Evolutionary conservation across 2,329 filamentous ascomycete genomes (phyloP).

Genomic region (Diaporthe capsici): DNA sequence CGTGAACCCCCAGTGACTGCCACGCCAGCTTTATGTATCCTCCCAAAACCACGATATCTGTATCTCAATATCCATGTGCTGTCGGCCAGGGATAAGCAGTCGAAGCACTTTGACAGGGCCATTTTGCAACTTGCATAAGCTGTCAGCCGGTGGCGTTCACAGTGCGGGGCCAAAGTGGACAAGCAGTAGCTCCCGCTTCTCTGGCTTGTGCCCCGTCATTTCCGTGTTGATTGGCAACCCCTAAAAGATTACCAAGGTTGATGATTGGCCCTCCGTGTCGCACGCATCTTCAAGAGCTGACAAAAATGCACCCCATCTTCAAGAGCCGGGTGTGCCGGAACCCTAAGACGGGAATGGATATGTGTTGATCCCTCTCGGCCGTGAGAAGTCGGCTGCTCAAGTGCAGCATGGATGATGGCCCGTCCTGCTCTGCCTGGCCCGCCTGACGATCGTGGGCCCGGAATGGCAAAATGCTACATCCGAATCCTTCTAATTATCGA

Average conservation of each 20-base stretch:
- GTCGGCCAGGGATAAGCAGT: too few species aligned
- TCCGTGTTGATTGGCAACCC: not conserved
- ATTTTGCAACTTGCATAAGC: slow-evolving; percentile 19
- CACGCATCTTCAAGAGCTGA: not conserved
- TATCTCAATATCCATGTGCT: not conserved
- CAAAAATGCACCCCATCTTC: not conserved
- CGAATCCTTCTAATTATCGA: not conserved
- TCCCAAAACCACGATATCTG: not conserved
- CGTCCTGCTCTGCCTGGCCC: not conserved
- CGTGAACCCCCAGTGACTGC: too few species aligned
- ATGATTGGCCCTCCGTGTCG: not conserved
- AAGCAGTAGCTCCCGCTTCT: not conserved
- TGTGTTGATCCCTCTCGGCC: not conserved
- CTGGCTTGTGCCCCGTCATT: not conserved
- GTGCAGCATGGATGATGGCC: not conserved
- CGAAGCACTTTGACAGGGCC: not conserved
- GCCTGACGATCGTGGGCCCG: not conserved
- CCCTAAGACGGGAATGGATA: not conserved
- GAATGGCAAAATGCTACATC: not conserved
- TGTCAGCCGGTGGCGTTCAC: not conserved
- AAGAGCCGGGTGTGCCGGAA: not conserved
- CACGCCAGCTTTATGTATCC: not conserved
- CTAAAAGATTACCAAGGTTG: not conserved
- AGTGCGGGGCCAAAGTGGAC: slow-evolving; percentile 7
- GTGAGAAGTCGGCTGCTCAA: too few species aligned